These are phyloP conservation scores for Phenoliferia sp. DNA, from an alignment of 1,284 basidiomycete species.

Conservation along the genomic window DNA sequence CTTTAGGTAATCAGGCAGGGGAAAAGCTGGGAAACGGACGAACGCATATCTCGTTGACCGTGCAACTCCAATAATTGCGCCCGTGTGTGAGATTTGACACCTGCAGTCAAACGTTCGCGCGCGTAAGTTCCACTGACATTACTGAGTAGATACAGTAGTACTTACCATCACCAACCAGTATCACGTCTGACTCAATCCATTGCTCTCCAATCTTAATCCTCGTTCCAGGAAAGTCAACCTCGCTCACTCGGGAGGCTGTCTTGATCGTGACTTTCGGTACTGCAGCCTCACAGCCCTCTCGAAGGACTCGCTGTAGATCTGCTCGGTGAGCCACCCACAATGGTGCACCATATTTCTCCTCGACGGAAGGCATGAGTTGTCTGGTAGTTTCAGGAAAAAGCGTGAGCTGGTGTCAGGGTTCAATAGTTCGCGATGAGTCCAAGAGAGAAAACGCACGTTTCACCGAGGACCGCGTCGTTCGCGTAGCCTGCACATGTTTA, in stretches of 20 bases:
- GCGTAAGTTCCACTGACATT: not conserved
- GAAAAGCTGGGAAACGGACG: not conserved
- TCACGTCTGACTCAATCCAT: conserved; percentile 42
- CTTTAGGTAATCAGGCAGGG: not conserved
- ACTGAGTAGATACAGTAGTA: conserved; percentile 34
- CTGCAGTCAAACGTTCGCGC: not conserved
- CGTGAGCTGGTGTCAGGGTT: not conserved
- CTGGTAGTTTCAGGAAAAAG: not conserved
- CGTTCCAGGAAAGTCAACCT: conserved; percentile 5
- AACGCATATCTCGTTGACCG: not conserved
- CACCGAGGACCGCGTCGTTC: conserved; percentile 8
- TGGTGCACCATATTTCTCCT: conserved; percentile 8
- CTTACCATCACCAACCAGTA: conserved; percentile 43
- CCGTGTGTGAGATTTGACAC: not conserved
- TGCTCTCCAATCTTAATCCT: conserved; percentile 5
- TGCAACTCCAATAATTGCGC: not conserved
- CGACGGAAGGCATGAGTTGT: conserved; percentile 3
- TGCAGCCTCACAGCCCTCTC: conserved; percentile 5
- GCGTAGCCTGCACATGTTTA: conserved; percentile 5
- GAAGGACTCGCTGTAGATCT: conserved; percentile 8
- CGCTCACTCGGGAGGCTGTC: not conserved
- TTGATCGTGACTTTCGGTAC: conserved; percentile 2
- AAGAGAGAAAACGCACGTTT: not conserved
- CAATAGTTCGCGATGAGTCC: not conserved
- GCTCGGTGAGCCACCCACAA: conserved; percentile 13